Conservation (phyloP, 805 yeast species). For the Saccharomyces kudriavzevii region DNA sequence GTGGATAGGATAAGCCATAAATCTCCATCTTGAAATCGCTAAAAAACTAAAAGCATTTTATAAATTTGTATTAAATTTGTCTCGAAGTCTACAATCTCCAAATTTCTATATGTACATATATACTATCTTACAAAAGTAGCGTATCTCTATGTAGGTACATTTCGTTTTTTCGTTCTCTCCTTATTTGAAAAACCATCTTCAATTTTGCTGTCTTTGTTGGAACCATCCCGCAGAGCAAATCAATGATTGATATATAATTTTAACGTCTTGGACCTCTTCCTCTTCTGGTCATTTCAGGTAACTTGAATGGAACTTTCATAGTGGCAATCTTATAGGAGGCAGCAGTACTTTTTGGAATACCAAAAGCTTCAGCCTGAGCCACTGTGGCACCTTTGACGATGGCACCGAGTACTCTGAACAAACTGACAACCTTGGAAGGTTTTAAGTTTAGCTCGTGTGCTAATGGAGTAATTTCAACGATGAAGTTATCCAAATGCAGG, state of each 20-base stretch:
- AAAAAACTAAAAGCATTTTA: not conserved
- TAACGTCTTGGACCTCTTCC: conserved; percentile 36
- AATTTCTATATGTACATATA: not conserved
- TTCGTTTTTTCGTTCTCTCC: not conserved
- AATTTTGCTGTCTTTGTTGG: not conserved
- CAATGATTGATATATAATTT: not conserved
- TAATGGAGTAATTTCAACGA: conserved; percentile 68
- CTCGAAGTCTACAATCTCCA: not conserved
- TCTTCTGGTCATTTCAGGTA: conserved; percentile 75
- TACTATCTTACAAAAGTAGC: not conserved
- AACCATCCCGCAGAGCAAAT: not conserved
- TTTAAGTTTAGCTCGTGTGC: conserved; percentile 79
- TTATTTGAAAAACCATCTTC: not conserved
- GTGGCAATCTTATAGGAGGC: conserved; percentile 69
- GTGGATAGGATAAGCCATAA: not conserved
- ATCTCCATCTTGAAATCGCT: not conserved
- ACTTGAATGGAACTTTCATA: conserved; percentile 78
- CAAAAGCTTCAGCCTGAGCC: conserved; percentile 68
- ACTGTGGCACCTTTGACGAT: conserved; percentile 59
- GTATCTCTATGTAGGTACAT: not conserved
- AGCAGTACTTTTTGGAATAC: conserved; percentile 52
- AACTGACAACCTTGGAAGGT: conserved; percentile 57
- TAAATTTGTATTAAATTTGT: not conserved
- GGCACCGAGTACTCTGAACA: conserved; percentile 81
- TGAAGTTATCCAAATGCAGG: conserved; percentile 67